Percentiles rank a stretch among this genome's conserved stretches.
These are phyloP conservation scores for Phytopythium aichiense DNA, from an alignment of 352 stramenopile species.

Conservation along the genomic window DNA sequence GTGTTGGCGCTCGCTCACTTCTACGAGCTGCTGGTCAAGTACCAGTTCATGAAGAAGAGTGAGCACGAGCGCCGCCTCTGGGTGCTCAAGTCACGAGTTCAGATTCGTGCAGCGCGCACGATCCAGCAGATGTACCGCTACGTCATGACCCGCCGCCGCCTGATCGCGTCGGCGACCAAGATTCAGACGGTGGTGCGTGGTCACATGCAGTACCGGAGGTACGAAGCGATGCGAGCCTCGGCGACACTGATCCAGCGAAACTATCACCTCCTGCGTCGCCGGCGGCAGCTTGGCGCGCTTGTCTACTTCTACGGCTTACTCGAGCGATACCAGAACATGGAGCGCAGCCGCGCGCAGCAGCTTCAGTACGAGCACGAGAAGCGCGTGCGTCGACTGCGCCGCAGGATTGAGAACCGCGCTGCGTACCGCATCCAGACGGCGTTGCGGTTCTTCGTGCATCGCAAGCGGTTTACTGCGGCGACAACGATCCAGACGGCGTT, in stretches of 20 bases:
- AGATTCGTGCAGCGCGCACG: not conserved
- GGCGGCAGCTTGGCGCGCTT: conserved; percentile 25
- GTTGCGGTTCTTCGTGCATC: conserved; percentile 20
- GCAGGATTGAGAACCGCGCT: conserved; percentile 25
- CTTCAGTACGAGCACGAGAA: conserved; percentile 20
- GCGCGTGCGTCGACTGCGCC: conserved; percentile 18
- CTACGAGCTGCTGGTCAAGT: conserved; percentile 32
- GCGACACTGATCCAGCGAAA: conserved; percentile 30
- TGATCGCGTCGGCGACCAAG: conserved; percentile 18
- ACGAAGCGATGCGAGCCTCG: conserved; percentile 11
- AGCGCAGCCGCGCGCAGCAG: conserved; percentile 21
- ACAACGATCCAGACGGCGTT: conserved; percentile 25
- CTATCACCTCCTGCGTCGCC: conserved; percentile 33
- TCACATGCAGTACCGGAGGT: conserved; percentile 15
- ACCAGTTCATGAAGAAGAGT: conserved; percentile 22
- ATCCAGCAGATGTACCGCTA: conserved; percentile 9
- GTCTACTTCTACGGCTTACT: conserved; percentile 29
- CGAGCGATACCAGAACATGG: conserved; percentile 23
- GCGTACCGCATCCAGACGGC: conserved; percentile 24
- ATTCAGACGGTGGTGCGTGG: conserved; percentile 26
- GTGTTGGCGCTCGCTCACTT: conserved; percentile 28
- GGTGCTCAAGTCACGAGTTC: not conserved
- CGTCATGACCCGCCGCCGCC: not conserved
- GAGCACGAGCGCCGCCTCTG: not conserved
- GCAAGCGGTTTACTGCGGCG: conserved; percentile 19